Conservation (phyloP, 73 alveolate genomes). For the Tetrahymena thermophila region DNA sequence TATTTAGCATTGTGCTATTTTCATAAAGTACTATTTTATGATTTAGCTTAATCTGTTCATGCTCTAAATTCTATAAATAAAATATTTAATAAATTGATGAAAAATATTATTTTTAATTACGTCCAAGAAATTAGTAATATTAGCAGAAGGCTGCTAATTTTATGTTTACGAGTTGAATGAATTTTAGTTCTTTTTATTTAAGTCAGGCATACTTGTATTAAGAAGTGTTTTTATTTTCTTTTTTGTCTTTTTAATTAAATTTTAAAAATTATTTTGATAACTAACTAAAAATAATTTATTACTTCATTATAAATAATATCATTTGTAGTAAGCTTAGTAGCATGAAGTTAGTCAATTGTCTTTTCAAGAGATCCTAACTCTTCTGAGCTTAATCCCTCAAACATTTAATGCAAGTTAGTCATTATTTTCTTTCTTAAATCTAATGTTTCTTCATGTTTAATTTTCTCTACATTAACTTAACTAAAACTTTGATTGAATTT, state of each 20-base stretch:
- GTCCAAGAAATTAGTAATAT: not conserved
- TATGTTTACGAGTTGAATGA: not conserved
- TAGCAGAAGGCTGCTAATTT: not conserved
- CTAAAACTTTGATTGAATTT: not conserved
- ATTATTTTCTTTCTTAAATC: not conserved
- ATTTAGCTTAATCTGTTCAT: not conserved
- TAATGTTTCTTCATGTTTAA: not conserved
- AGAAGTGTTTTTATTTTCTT: not conserved
- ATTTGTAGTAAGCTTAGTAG: not conserved
- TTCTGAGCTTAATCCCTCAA: not conserved
- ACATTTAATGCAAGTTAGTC: not conserved
- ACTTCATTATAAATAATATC: not conserved
- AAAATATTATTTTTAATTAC: not conserved
- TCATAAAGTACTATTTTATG: not conserved
- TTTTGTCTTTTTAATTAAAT: not conserved
- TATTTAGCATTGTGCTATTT: not conserved
- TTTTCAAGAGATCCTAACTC: not conserved
- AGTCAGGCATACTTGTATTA: not conserved
- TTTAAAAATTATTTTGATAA: not conserved
- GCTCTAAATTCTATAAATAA: not conserved
- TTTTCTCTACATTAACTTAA: not conserved
- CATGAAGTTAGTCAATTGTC: not conserved
- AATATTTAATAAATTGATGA: not conserved
- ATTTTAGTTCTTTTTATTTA: not conserved
- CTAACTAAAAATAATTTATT: not conserved